These are phyloP conservation scores for Calendula officinalis DNA, from an alignment of 129 eudicot genomes.

Conservation along the genomic window DNA sequence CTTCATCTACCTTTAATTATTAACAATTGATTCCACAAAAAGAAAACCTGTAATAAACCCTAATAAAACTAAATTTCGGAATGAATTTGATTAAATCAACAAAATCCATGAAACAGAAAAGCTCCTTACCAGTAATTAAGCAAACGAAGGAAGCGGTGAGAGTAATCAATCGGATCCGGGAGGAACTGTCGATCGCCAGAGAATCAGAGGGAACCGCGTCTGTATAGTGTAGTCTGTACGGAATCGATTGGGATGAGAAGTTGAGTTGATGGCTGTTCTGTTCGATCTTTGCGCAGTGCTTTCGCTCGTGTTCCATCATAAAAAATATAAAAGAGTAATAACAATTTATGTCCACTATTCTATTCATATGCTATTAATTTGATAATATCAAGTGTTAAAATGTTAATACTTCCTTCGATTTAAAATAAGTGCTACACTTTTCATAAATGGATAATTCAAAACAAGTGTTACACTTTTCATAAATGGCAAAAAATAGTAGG, in stretches of 20 bases:
- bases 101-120: background rate
- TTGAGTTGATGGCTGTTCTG: background rate
- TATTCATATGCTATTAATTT: no score
- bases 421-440: no score
- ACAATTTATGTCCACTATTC: no score
- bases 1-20: background rate
- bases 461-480: no score
- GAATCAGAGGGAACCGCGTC: background rate
- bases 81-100: constrained; percentile 2
- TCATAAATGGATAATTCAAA: no score
- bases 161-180: background rate
- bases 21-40: background rate
- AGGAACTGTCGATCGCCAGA: constrained; percentile 6
- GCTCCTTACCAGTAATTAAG: constrained; percentile 12
- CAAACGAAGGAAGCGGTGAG: background rate
- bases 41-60: constrained; percentile 16
- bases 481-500: no score
- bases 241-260: background rate
- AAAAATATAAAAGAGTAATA: no score
- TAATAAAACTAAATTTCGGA: constrained; percentile 5
- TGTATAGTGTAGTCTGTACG: background rate
- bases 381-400: no score
- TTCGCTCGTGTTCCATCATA: no score
- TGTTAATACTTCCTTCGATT: no score
- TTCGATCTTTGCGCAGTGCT: background rate